Evolutionary conservation across 306 rosid genomes (phyloP), one percentile per base, ranked within the genome.

Genomic region (Pyrus communis): DNA sequence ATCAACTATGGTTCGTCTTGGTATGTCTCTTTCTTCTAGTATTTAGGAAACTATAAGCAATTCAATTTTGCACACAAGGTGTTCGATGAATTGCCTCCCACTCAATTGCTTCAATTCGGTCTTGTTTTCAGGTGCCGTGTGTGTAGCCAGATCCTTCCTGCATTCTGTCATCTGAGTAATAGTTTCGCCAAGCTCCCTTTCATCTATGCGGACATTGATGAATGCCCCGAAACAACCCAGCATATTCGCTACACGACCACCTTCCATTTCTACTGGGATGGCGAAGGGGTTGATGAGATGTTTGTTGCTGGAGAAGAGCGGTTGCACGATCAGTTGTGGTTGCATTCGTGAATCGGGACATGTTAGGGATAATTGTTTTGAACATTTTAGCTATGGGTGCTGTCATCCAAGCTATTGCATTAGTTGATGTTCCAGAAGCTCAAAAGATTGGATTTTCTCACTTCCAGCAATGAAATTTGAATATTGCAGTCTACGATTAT

Each of bases 1-100:
- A 89, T 94, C 89, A 92, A 90, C 69, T 92, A 94, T 43, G 97
- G 98, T 9, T 97, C 97, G 17, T 87, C 98, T 45, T 92, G 97
- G 97, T 90, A 80, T 59, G 88, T 84, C 33, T 64, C 18, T 21
- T 22, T 64, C 23, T 3, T 35, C 61, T 7, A 12, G 28, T 22
- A 14, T 69, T 19, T 77, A 19, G 6, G 25, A 23, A 42, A 17
- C 15, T 58, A 10, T 25, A 23, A 45, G 40, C 43, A n/a, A 51
- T 2, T 64, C 12, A 21, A n/a, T 13, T 35, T 59, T 78, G 84
- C 69, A 63, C 84, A 4, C 88, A 72, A 81, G 23, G 58, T 82
- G 87, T 83, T 86, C 28, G 86, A 62, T 40, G 75, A n/a, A 64
- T 51, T 19, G 62, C 70, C 43, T 81, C 64, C 27, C 11, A 58